Base-by-base conservation (phyloP, 2,329 filamentous ascomycete genomes). In the Capronia coronata region DNA sequence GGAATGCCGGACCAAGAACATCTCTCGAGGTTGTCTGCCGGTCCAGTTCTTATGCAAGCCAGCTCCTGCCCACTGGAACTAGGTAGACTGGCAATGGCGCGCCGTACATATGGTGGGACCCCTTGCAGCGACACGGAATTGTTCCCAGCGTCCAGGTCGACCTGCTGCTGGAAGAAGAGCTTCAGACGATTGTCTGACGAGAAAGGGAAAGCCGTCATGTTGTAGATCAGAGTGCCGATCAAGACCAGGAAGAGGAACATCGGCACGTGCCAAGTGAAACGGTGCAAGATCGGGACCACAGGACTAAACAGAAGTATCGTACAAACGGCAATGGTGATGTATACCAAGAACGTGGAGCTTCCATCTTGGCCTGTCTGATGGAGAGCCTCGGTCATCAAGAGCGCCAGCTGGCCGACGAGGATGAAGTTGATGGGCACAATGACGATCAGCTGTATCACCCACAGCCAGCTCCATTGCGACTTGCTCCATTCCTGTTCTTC, bases 301-400 rank as follows among this genome's bases (percentile, higher is more conserved):
- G 93, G 93, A 1, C 87, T 71, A 14, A 96, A 69, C 0, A 95
- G 64, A 1, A 95, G 64, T 1, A 87, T 78, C 10, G 82, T 82
- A 54, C 91, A 75, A 5, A 75, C 63, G 0, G 84, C 82, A 35
- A 89, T 76, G 29, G 80, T 67, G 11, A 94, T 64, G 65, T 95
- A 89, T 3, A 89, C 82, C 6, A 80, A 67, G 13, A 94, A 68
- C 14, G 84, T 72, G 29, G 80, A 77, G 54, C 82, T 86, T 1
- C 93, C 93, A 65, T 98, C 93, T 1, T 86, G 78, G 5, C 86
- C 85, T 0, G 89, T 95, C 68, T 95, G 90, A 51, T 83, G 75
- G 16, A 89, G 73, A 1, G 86, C 80, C 27, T 83, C 78, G 3
- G 83, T 86, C 13, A 87, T 65, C 10, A 91, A 70, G 2, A 97